These are phyloP conservation scores for Fusarium nelsonii DNA, from an alignment of 2,329 filamentous ascomycete genomes.

Conservation along the genomic window DNA sequence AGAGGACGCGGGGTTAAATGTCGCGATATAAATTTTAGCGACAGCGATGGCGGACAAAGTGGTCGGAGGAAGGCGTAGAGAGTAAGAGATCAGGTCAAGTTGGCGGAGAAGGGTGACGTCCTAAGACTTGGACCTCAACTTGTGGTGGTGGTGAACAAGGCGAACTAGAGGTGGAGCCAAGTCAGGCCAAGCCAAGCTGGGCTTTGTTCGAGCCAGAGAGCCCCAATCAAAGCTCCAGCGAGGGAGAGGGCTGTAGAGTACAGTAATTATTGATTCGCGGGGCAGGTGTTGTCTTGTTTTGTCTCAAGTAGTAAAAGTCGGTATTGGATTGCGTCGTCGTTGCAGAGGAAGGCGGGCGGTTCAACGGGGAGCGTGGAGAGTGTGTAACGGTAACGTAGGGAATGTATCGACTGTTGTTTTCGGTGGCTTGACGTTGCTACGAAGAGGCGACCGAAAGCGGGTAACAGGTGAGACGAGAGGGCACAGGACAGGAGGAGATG, in stretches of 20 bases:
- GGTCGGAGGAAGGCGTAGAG: constrained; percentile 19
- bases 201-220: constrained; percentile 31
- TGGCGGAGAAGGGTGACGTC: constrained; percentile 39
- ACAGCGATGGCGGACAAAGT: constrained; percentile 1
- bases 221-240: constrained; percentile 22
- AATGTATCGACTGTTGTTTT: constrained; percentile 36
- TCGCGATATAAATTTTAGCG: constrained; percentile 15
- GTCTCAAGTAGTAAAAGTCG: constrained; percentile 11
- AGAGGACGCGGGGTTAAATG: constrained; percentile 8
- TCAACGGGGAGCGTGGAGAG: constrained; percentile 12
- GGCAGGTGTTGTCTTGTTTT: neutral
- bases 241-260: constrained; percentile 21
- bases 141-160: constrained; percentile 33
- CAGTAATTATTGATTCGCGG: constrained; percentile 22
- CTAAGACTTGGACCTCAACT: constrained; percentile 7
- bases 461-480: constrained; percentile 12
- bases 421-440: constrained; percentile 41
- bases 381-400: constrained; percentile 33
- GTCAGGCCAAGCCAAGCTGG: constrained; percentile 28
- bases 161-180: constrained; percentile 40
- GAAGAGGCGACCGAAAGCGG: constrained; percentile 41
- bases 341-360: constrained; percentile 24
- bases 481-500: constrained; percentile 6
- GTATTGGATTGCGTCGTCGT: constrained; percentile 16
- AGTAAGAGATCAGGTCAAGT: constrained; percentile 25